Evolutionary conservation across 345 rosid species (phyloP).

Genomic region (Linum lewisii): DNA sequence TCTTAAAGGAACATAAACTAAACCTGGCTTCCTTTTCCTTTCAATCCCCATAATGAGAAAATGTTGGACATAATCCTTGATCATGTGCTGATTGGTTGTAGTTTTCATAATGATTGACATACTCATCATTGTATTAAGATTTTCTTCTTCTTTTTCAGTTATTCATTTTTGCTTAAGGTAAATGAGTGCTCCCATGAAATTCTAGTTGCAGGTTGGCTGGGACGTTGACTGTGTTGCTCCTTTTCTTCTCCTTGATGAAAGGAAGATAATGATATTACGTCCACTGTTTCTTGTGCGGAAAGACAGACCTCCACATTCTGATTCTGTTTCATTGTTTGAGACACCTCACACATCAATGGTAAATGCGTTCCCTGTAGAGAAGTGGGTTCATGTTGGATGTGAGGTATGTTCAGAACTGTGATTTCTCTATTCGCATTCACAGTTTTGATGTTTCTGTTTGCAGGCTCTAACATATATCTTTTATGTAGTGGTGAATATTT

Average conservation of each 20-base stretch:
- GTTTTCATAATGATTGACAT: too few species aligned
- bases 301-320: conserved; percentile 35
- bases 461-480: too few species aligned
- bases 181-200: conserved; percentile 7
- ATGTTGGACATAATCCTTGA: too few species aligned
- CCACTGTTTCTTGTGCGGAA: conserved; percentile 34
- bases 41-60: too few species aligned
- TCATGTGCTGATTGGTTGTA: too few species aligned
- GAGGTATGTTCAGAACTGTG: conserved; percentile 33
- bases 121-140: too few species aligned
- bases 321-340: conserved; percentile 29
- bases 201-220: conserved; percentile 34
- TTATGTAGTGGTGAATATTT: too few species aligned
- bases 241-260: conserved; percentile 53
- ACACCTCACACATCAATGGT: conserved; percentile 31
- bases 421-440: not conserved
- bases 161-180: not conserved
- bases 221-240: conserved; percentile 40
- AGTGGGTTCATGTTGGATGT: conserved; percentile 73
- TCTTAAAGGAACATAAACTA: too few species aligned
- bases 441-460: not conserved
- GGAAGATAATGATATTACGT: conserved; percentile 46
- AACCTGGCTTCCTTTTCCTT: too few species aligned
- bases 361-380: conserved; percentile 40
- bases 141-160: not conserved